These are phyloP conservation scores for Bothriochloa decipiens DNA, from an alignment of 176 grass and related monocot genomes.

Conservation along the genomic window DNA sequence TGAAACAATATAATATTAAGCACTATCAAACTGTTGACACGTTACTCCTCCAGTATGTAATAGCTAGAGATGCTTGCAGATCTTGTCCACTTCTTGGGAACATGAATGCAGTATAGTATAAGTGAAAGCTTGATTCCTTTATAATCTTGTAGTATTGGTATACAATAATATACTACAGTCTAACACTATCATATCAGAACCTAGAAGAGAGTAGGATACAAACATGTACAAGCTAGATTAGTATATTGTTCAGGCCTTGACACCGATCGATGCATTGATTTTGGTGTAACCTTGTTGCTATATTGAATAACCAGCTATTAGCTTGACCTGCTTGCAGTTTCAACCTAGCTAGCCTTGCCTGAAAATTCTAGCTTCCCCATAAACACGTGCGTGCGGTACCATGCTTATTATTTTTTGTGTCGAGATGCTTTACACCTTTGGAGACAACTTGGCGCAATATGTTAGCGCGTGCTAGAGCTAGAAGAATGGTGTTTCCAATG, in stretches of 20 bases:
- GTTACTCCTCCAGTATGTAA: conserved; percentile 11
- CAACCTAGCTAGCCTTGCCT: too few relatives aligned
- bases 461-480: conserved; percentile 12
- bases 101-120: neutral
- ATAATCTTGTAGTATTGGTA: neutral
- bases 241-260: conserved; percentile 24
- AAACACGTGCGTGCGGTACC: neutral
- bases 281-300: conserved; percentile 43
- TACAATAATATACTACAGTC: neutral
- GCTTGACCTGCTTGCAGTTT: conserved; percentile 41
- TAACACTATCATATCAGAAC: conserved; percentile 24
- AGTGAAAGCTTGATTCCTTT: conserved; percentile 20
- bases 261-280: conserved; percentile 44
- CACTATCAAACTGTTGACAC: neutral
- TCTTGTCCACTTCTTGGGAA: conserved; percentile 20
- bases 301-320: conserved; percentile 3
- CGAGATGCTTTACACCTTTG: conserved; percentile 47
- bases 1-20: neutral
- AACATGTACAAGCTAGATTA: neutral
- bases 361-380: too few relatives aligned
- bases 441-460: conserved; percentile 21
- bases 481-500: conserved; percentile 42
- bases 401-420: conserved; percentile 45
- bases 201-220: conserved; percentile 18
- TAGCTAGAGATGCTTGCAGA: conserved; percentile 12